These are phyloP conservation scores for Colletotrichum camelliae DNA, from an alignment of 2,329 filamentous ascomycete species.

Conservation along the genomic window DNA sequence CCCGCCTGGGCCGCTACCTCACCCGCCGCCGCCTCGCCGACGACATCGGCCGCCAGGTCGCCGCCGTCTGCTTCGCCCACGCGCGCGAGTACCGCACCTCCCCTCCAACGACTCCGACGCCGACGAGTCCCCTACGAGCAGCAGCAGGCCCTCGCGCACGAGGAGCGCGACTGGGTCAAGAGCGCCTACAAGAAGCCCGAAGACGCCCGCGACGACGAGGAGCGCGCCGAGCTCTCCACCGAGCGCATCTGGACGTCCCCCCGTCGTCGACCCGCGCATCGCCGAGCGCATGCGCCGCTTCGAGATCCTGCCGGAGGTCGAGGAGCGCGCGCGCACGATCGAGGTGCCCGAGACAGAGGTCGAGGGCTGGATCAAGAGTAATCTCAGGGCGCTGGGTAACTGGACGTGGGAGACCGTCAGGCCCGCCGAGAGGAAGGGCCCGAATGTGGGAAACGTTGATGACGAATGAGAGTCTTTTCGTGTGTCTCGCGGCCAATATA, in stretches of 20 bases:
- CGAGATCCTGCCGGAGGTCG: constrained; percentile 71
- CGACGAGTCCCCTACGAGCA: constrained; percentile 59
- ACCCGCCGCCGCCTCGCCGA: constrained; percentile 87
- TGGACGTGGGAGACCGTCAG: constrained; percentile 52
- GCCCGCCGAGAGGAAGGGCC: constrained; percentile 40
- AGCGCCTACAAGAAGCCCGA: constrained; percentile 66
- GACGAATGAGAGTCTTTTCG: constrained; percentile 18
- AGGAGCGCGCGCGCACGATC: constrained; percentile 68
- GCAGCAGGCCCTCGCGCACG: constrained; percentile 66
- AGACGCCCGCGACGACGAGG: constrained; percentile 42
- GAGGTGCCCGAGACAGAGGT: constrained; percentile 71
- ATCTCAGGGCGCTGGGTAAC: constrained; percentile 56
- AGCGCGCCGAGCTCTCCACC: constrained; percentile 46
- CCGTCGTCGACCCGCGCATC: constrained; percentile 76
- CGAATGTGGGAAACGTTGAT: constrained; percentile 46
- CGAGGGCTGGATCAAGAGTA: constrained; percentile 71
- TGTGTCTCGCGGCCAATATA: neutral
- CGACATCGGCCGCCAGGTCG: constrained; percentile 84
- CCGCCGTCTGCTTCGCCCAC: constrained; percentile 76
- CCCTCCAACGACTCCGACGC: constrained; percentile 25
- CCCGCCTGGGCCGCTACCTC: constrained; percentile 85
- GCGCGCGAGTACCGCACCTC: constrained; percentile 51
- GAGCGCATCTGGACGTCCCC: constrained; percentile 80
- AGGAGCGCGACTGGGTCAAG: constrained; percentile 87
- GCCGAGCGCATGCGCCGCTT: constrained; percentile 82